Percentiles rank a stretch among this genome's conserved stretches.
These are phyloP conservation scores for Phytophthora cryptogea DNA, from an alignment of 352 stramenopile genomes.

Conservation along the genomic window DNA sequence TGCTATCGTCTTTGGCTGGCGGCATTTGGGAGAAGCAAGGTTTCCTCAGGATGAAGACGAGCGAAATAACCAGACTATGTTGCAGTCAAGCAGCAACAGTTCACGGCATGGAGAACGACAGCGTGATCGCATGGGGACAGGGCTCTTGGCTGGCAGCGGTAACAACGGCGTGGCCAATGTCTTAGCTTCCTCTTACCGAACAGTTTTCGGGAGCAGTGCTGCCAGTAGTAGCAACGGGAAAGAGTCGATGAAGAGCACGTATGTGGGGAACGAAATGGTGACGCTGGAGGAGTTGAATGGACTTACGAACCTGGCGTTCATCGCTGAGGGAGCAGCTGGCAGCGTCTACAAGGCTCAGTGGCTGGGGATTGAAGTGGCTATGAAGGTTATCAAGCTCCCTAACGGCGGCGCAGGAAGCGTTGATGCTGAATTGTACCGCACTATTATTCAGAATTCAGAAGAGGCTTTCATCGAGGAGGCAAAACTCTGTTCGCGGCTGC, in stretches of 20 bases:
- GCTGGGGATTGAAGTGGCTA: constrained; percentile 73
- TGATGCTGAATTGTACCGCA: constrained; percentile 64
- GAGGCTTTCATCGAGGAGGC: constrained; percentile 69
- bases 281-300: constrained; percentile 63
- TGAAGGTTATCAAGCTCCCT: constrained; percentile 76
- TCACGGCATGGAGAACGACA: constrained; percentile 33
- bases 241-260: constrained; percentile 47
- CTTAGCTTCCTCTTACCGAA: constrained; percentile 43
- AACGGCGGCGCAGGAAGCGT: constrained; percentile 41
- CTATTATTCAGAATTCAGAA: constrained; percentile 73
- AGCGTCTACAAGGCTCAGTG: constrained; percentile 72
- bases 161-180: constrained; percentile 36
- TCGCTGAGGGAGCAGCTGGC: constrained; percentile 64
- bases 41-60: constrained; percentile 22
- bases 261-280: constrained; percentile 52
- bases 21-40: constrained; percentile 34
- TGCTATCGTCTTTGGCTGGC: constrained; percentile 52
- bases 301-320: constrained; percentile 56
- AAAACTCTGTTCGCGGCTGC: constrained; percentile 58
- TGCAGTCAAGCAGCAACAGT: constrained; percentile 38
- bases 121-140: constrained; percentile 37
- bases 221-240: constrained; percentile 36
- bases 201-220: constrained; percentile 43
- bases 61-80: constrained; percentile 30
- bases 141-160: constrained; percentile 21